Conservation (phyloP, 805 yeast genomes). For the Zygosaccharomyces rouxii region DNA sequence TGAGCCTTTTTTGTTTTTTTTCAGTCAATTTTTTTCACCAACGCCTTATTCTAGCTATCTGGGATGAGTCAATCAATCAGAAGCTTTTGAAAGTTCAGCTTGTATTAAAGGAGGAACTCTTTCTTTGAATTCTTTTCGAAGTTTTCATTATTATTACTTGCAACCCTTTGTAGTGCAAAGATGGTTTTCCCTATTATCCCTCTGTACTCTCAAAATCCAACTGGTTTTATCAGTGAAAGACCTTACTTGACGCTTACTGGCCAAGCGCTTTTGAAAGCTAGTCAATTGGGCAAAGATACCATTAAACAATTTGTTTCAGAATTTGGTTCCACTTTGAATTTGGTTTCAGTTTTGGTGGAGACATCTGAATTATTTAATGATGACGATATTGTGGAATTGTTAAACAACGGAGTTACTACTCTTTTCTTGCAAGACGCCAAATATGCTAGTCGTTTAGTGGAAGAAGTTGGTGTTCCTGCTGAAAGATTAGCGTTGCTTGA, state of each 20-base stretch:
- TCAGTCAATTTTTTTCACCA: background rate
- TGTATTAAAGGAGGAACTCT: background rate
- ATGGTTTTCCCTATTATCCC: conserved; percentile 42
- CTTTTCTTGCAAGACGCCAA: conserved; percentile 37
- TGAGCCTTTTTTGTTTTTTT: conserved; percentile 5
- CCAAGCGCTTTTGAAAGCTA: conserved; percentile 26
- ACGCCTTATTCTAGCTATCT: background rate
- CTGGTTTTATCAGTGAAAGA: conserved; percentile 12
- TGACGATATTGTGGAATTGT: conserved; percentile 47
- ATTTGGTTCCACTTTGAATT: conserved; percentile 15
- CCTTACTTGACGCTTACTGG: conserved; percentile 28
- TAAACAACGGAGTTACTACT: conserved; percentile 57
- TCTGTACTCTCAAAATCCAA: conserved; percentile 22
- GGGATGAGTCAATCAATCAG: background rate
- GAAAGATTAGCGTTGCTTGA: conserved; percentile 40
- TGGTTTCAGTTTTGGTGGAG: conserved; percentile 29
- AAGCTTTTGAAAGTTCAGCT: background rate
- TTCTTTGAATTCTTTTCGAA: background rate
- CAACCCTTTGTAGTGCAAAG: background rate
- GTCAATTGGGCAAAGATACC: conserved; percentile 16
- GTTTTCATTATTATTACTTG: background rate
- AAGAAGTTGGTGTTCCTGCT: conserved; percentile 49
- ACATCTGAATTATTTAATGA: conserved; percentile 25
- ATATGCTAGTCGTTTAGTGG: conserved; percentile 32
- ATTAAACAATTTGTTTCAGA: conserved; percentile 16